phyloP scores from a whole-genome alignment of 108 stramenopile species.

The Pseudonitzschia multistriata region DNA sequence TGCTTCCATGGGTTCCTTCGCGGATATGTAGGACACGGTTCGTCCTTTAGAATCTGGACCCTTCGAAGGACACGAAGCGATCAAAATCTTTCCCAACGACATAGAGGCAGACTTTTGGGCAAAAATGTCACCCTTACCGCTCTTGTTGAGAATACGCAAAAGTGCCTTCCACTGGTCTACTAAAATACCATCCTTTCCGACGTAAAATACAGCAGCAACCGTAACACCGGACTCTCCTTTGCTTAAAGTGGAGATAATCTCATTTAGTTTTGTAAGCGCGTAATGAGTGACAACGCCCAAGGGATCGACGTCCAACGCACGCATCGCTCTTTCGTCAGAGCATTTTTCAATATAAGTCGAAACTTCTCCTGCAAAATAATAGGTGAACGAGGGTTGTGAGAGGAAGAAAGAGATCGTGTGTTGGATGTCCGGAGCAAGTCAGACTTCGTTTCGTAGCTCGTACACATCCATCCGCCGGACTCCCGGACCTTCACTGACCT shows the following conservation, averaged over 20 bases:
- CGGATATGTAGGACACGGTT: conserved; percentile 75
- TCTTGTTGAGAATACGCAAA: conserved; percentile 77
- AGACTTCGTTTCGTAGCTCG: neutral
- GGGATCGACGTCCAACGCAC: conserved; percentile 73
- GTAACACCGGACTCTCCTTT: conserved; percentile 65
- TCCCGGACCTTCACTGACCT: conserved; percentile 33
- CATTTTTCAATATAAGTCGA: conserved; percentile 42
- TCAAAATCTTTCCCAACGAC: conserved; percentile 66
- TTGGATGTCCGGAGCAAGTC: neutral
- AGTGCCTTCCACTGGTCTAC: conserved; percentile 88
- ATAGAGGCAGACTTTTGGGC: conserved; percentile 78
- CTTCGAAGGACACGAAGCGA: conserved; percentile 81
- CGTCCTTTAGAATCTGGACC: conserved; percentile 37
- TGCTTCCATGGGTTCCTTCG: conserved; percentile 81
- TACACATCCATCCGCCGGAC: neutral
- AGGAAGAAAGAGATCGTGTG: neutral
- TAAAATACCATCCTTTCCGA: conserved; percentile 76
- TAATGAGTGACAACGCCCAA: conserved; percentile 84
- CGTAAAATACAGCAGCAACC: conserved; percentile 78
- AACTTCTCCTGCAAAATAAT: conserved; percentile 28
- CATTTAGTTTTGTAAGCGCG: conserved; percentile 71
- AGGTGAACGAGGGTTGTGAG: neutral
- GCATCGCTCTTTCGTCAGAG: conserved; percentile 59
- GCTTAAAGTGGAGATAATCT: conserved; percentile 61
- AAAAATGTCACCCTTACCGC: conserved; percentile 77